Base-by-base conservation (phyloP, 2,329 filamentous ascomycete species). In the Calonectria leucothoes region DNA sequence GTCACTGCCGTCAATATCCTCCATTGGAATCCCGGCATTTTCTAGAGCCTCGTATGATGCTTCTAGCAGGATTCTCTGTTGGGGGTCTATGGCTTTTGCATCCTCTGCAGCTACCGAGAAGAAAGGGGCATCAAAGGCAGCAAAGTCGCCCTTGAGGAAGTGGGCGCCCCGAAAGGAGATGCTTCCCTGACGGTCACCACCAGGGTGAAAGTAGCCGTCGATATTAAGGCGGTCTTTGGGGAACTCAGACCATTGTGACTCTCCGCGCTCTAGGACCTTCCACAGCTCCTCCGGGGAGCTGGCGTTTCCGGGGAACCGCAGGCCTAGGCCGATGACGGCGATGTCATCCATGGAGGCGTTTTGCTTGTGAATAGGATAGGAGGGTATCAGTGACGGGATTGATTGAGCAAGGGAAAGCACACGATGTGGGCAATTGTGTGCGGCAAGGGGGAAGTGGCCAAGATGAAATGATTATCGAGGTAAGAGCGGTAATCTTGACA, bases 201-300 rank as follows among this genome's bases (percentile, higher is more conserved):
- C 86, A 0, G 89, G 89, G 76, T 91, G 89, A 74, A 88, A 89
- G 77, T 89, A 90, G n/a, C 87, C 87, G 17, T 87, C 83, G 39
- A 88, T 85, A 49, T 90, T 89, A 74, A 91, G 86, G 12, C 89
- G 85, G 12, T 86, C 83, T 8, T 82, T 76, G 0, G 89, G 88
- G 23, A 89, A 87, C 57, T 89, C 85, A 0, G 85, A 86, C 87
- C 87, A 89, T 23, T 88, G 87, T 33, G 85, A 88, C 37, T 86
- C 82, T 20, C 83, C 86, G 0, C 82, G 75, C 7, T 82, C 80
- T 11, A 90, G 76, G 75, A 90, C 86, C n/a, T 87, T 80, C 89
- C 89, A 91, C 0, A 91, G 84, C 6, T 82, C 77, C 42, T 87
- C 83, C 0, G 87, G 83, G 4, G 83, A 84, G 2, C 80, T 84